Base-by-base conservation (phyloP, 768 basidiomycete genomes). In the Suillus placidus region DNA sequence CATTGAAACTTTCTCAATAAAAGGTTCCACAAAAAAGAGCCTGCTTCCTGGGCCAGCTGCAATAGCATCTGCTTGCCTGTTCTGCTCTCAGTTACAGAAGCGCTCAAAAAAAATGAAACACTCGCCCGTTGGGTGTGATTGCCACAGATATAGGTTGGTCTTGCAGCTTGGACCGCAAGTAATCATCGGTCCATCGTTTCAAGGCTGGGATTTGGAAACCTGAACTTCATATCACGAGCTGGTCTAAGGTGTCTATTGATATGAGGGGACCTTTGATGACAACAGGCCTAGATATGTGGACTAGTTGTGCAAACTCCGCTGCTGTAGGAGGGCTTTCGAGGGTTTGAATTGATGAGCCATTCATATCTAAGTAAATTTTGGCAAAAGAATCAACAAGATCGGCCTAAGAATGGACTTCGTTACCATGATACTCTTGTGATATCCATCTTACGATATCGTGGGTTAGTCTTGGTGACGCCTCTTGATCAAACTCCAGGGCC, bases 101-200 rank as follows among this genome's bases (percentile, higher is more conserved):
- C 12, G 3, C 40, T 60, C 26, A 32, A 30, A 13, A n/a, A 6
- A 60, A 60, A 42, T 42, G 10, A 23, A n/a, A 8, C 26, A 45
- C 84, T 68, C 68, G 94, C 94, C 94, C 94, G 67, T 94, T 87
- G 0, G 94, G 92, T 6, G 94, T 95, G 49, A 91, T 82, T 2
- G 94, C 92, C 37, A 96, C 86, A 8, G 91, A 90, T 45, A 95
- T 83, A 38, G 68, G 62, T 34, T 75, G 75, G 5, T 84, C 76
- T 4, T 83, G 87, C 84, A 92, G 87, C 60, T 73, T 74, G n/a
- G 80, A 69, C 14, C 77, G 71, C 14, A 95, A 83, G 72, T 90
- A 89, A 57, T 85, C 79, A 72, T 89, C 80, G 13, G 85, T 81
- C 95, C 94, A 97, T 51, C 81, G 81, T 14, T 78, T 73, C 49